Base-by-base conservation (phyloP, 306 rosid species). In the Prunus campanulata region DNA sequence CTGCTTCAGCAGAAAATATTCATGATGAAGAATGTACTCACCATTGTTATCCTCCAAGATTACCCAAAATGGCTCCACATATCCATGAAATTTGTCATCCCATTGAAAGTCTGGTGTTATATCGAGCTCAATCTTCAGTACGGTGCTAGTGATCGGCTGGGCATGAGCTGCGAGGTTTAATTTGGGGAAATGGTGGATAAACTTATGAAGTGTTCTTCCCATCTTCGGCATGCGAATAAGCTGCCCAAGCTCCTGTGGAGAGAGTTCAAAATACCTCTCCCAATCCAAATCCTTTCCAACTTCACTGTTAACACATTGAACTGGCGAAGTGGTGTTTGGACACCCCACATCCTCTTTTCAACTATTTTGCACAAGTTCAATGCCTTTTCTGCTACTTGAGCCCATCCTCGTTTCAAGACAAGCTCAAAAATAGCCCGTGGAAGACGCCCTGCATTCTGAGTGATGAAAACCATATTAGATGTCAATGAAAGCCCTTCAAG, bases 401-500 rank as follows among this genome's bases (percentile, higher is more conserved):
- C 97, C 98, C 98, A 91, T 60, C 97, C 98, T 69, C 93, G 91
- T 83, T 89, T 91, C 86, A 94, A 69, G 24, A 89, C 95, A 70
- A 91, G 89, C 89, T 94, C 97, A 84, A 94, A 94, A 73, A 94
- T 94, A 70, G 97, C 98, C 70, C 97, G 96, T 77, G 91, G n/a
- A 83, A 94, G 98, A n/a, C 98, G 94, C 20, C 95, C 97, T 11
- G 97, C 98, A 86, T 96, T 94, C 97, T 94, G 84, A 63, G 96
- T 93, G 69, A 93, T 93, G 77, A 84, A 93, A 74, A 93, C 93
- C 97, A 90, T 93, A 82, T 93, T 96, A 74, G 93, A 93, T 72
- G 96, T 90, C 79, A 93, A 78, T 30, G 97, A 93, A 76, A 93
- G 87, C 35, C 96, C 97, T 85, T 90, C 97, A 78, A 93, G 93